Conservation (phyloP, 2,329 filamentous ascomycete species). For the Alternaria hordeiaustralica region DNA sequence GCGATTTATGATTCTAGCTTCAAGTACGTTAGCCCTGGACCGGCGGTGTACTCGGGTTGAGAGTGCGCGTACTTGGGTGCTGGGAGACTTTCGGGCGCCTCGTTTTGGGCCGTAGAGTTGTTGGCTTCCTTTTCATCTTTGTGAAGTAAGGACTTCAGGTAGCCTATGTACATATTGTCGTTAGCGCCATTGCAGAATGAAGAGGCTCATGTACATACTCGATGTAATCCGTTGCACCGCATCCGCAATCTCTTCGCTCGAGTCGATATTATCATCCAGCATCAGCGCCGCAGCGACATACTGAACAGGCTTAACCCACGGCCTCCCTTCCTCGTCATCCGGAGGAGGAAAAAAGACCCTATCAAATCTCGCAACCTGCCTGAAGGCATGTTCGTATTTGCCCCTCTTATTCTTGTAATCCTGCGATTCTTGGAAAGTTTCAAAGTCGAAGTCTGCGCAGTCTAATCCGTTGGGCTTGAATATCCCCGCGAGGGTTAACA, state of each 20-base stretch:
- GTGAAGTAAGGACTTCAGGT: neutral
- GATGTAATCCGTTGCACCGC: neutral
- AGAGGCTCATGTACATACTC: neutral
- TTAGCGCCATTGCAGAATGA: neutral
- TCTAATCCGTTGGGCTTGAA: neutral
- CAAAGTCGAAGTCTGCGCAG: neutral
- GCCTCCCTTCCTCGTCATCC: neutral
- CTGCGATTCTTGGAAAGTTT: neutral
- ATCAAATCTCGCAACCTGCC: neutral
- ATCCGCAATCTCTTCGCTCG: neutral
- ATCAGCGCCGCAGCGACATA: neutral
- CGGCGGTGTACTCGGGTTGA: slow-evolving; percentile 43
- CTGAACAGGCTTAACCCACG: neutral
- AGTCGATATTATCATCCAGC: neutral
- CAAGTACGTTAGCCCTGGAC: slow-evolving; percentile 45
- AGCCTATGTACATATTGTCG: neutral
- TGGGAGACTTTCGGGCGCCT: neutral
- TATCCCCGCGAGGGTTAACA: neutral
- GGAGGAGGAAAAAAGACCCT: neutral
- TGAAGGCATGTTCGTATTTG: neutral
- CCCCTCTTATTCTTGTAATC: neutral
- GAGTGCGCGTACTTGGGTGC: neutral
- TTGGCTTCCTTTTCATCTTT: neutral
- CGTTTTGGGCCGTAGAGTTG: neutral
- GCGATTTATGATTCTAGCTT: slow-evolving; percentile 43